Base-by-base conservation (phyloP, 495 filamentous ascomycete genomes). In the Neurospora tetraspora region DNA sequence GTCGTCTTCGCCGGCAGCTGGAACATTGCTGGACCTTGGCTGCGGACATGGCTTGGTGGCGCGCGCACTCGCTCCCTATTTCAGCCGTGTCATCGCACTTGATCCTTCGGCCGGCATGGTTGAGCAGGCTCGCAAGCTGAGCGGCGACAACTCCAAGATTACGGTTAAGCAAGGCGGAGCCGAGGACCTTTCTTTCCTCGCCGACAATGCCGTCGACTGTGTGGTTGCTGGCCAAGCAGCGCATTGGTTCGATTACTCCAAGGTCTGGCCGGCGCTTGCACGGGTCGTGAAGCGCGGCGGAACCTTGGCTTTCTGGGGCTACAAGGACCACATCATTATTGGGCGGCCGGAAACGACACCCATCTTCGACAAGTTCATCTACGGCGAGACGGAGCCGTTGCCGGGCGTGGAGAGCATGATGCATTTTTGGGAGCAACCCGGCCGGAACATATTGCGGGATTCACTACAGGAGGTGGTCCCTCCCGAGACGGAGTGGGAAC, bases 21-120 rank as follows among this genome's bases (percentile, higher is more conserved):
- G 77, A 14, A 79, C 82, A 23, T 79, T 88, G 71, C 77, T 91
- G 40, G 89, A 91, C 76, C 83, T 91, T 38, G 90, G 89, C 59
- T 86, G 86, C 74, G 89, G 89, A 10, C 88, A 89, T 69, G 89
- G 89, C 27, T 80, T 84, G 37, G 82, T 89, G 6, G 83, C 89
- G 16, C 85, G 88, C 23, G 82, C 81, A n/a, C 80, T 91, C 3
- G 82, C 83, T 11, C 77, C 79, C 31, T 76, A 79, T 73, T 90
- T 91, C 77, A 77, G 78, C 6, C 77, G 75, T 38, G 81, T 87
- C 11, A 74, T 88, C 12, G 89, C 83, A 69, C 84, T 85, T 61
- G 89, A 91, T 73, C 88, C 89, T n/a, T 89, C 86, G 4, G 68
- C 80, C 4, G 81, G 82, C 69, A 91, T 91, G 88, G 83, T 90